Evolutionary conservation across 345 rosid species (phyloP).

Genomic region (Citrus australasica): DNA sequence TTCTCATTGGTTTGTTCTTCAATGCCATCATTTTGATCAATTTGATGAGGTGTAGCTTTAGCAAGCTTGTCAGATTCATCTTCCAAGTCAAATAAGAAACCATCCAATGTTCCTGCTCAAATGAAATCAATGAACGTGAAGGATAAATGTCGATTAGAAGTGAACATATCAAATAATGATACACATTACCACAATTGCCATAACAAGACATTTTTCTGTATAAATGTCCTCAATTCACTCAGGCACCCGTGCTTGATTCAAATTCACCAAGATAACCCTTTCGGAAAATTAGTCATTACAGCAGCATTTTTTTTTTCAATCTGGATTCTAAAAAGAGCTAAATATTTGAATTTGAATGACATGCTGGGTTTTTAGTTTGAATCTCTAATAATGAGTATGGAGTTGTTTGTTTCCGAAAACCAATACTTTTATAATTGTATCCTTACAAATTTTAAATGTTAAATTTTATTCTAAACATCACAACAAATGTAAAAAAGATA

Average conservation of each 20-base stretch:
- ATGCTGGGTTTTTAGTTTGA: background rate
- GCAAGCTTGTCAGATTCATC: slow-evolving; percentile 66
- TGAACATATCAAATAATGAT: background rate
- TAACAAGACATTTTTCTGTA: background rate
- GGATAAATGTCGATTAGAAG: background rate
- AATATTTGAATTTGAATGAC: background rate
- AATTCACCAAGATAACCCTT: background rate
- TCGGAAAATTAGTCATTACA: background rate
- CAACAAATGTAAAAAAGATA: too few species aligned
- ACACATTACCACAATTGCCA: background rate
- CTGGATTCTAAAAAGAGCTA: too few species aligned
- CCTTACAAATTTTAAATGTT: too few species aligned
- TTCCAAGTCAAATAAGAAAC: slow-evolving; percentile 77
- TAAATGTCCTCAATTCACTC: background rate
- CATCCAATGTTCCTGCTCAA: slow-evolving; percentile 76
- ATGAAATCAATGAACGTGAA: slow-evolving; percentile 11
- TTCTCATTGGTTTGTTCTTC: slow-evolving; percentile 49
- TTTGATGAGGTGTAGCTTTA: slow-evolving; percentile 41
- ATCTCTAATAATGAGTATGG: too few species aligned
- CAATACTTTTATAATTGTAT: too few species aligned
- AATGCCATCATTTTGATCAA: slow-evolving; percentile 47
- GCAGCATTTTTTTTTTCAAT: too few species aligned
- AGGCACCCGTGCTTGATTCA: background rate
- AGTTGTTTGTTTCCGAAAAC: background rate
- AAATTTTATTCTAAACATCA: too few species aligned